phyloP scores from a whole-genome alignment of 306 rosid species.

The Vachellia collinsii region DNA sequence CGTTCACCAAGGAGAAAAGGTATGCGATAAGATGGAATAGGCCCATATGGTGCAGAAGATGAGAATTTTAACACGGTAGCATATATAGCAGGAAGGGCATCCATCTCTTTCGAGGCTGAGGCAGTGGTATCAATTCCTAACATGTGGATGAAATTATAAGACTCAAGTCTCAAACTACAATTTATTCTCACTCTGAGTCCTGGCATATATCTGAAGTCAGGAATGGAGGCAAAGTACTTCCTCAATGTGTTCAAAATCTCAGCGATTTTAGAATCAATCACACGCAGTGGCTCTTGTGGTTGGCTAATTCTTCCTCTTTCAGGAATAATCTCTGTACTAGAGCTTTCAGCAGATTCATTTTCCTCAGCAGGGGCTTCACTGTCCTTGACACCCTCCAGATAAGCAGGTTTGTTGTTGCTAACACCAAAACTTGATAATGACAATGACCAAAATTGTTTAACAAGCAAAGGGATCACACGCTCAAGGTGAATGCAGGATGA shows the following conservation, averaged over 20 bases:
- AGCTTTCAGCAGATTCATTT: slow-evolving; percentile 47
- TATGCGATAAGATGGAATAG: slow-evolving; percentile 72
- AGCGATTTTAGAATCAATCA: slow-evolving; percentile 82
- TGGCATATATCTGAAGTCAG: slow-evolving; percentile 85
- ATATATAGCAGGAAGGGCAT: slow-evolving; percentile 83
- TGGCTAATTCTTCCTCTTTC: slow-evolving; percentile 54
- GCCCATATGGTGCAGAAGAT: slow-evolving; percentile 86
- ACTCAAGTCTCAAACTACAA: slow-evolving; percentile 77
- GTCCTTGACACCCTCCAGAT: slow-evolving; percentile 66
- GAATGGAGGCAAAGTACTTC: slow-evolving; percentile 84
- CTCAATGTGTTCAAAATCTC: slow-evolving; percentile 74
- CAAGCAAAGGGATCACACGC: slow-evolving; percentile 69
- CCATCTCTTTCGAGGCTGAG: slow-evolving; percentile 53
- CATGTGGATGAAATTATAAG: slow-evolving; percentile 62
- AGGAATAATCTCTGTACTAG: slow-evolving; percentile 43
- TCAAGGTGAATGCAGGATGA: slow-evolving; percentile 79
- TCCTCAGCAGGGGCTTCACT: slow-evolving; percentile 66
- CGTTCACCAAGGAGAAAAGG: slow-evolving; percentile 95
- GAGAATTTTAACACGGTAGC: slow-evolving; percentile 85
- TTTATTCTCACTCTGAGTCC: slow-evolving; percentile 77
- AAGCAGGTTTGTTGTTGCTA: slow-evolving; percentile 52
- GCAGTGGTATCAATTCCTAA: slow-evolving; percentile 54
- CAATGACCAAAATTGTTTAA: slow-evolving; percentile 91
- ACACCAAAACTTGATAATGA: slow-evolving; percentile 69
- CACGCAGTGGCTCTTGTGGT: slow-evolving; percentile 72